Base-by-base conservation (phyloP, 345 rosid genomes). In the Ricinus communis region DNA sequence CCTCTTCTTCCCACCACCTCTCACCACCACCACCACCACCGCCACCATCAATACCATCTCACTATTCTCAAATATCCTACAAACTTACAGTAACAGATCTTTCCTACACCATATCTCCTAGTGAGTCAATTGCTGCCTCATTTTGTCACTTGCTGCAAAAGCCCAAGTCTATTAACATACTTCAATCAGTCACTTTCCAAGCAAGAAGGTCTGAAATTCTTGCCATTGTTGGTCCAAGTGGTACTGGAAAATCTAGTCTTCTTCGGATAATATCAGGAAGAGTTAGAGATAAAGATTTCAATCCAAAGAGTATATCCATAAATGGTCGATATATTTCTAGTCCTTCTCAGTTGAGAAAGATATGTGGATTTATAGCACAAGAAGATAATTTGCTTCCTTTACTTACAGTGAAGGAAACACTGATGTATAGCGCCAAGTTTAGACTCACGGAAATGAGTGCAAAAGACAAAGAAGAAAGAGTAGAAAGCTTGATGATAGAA, bases 191-290 rank as follows among this genome's bases (percentile, higher is more conserved):
- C 45, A 81, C 90, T 21, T 90, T 94, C 54, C 76, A 74, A 1
- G 91, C 97, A 0, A 79, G 80, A 51, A 84, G 88, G 64, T 84
- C 90, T 15, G 88, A 91, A 69, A 78, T 90, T 76, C 81, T 90
- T 2, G 97, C 96, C 58, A 71, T 93, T 40, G 91, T 91, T 14
- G 95, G 97, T 18, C 93, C 93, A 0, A 93, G 97, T 49, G 96
- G 97, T 13, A 88, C 97, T 0, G 96, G 97, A 43, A 94, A 94
- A 76, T 94, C 97, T 0, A 88, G 87, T 4, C 95, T 94, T 53
- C 84, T 94, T 59, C 80, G 87, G 49, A 79, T 88, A 58, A 75
- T 94, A 47, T 84, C 97, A 3, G 96, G 98, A 36, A 79, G 98
- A 77, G 90, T 90, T 3, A 79, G 65, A 68, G 86, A 81, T 50